These are phyloP conservation scores for Trametes coccinea DNA, from an alignment of 768 basidiomycete genomes.

Conservation along the genomic window DNA sequence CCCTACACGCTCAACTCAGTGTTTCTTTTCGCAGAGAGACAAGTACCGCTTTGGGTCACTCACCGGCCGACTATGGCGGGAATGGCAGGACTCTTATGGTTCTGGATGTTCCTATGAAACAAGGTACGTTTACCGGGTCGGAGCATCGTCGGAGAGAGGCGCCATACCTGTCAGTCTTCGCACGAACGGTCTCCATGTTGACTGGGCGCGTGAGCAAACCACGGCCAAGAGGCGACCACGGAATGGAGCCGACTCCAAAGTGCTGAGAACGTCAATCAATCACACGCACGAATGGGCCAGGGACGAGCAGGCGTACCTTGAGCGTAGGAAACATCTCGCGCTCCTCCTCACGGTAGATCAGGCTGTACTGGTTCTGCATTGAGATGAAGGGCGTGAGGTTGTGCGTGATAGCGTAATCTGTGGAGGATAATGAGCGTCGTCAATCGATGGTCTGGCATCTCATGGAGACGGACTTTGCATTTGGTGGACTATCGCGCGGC, in stretches of 20 bases:
- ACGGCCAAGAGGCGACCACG: slow-evolving; percentile 40
- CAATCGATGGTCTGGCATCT: neutral
- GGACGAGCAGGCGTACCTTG: slow-evolving; percentile 28
- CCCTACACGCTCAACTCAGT: slow-evolving; percentile 8
- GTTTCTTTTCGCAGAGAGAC: too few relatives aligned
- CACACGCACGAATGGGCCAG: neutral
- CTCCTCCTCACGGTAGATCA: slow-evolving; percentile 63
- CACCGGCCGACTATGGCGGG: slow-evolving; percentile 25
- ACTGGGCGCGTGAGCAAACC: slow-evolving; percentile 35
- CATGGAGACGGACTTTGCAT: slow-evolving; percentile 31
- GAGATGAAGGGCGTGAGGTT: slow-evolving; percentile 55
- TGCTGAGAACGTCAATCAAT: slow-evolving; percentile 4
- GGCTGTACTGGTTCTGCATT: slow-evolving; percentile 63
- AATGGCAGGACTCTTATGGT: slow-evolving; percentile 21
- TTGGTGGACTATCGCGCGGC: slow-evolving; percentile 27
- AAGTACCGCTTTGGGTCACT: neutral
- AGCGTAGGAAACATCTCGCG: slow-evolving; percentile 56
- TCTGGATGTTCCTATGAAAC: neutral
- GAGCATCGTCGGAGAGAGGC: too few relatives aligned
- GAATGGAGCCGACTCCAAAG: slow-evolving; percentile 36
- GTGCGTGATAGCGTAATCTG: slow-evolving; percentile 42
- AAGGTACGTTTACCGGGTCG: neutral
- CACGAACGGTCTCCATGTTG: slow-evolving; percentile 24
- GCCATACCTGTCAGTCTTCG: slow-evolving; percentile 23
- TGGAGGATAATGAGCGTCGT: neutral